Evolutionary conservation across 331 rosid species (phyloP), one percentile per base, ranked within the genome.

Genomic region (Malus hybrid): DNA sequence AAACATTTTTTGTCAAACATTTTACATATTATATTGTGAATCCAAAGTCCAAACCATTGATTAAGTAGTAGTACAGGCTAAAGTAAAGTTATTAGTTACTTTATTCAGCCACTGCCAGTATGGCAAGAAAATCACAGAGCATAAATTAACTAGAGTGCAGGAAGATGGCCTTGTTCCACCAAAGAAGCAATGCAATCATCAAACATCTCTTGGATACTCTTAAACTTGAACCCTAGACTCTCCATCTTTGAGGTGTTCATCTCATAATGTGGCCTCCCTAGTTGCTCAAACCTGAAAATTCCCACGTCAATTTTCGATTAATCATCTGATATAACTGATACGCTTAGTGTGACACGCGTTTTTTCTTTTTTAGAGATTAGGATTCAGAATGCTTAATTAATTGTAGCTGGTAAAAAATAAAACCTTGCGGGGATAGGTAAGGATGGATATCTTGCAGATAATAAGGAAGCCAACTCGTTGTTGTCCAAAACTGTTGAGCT

Each of bases 141-240:
- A 44, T 19, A 10, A 6, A 32, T 72, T 76, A 48, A 62, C 10
- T 28, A 69, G n/a, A 50, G 29, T n/a, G 75, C 36, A 82, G 83
- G 46, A 62, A 80, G 86, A 73, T 82, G 80, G 57, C 85, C 86
- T 69, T 79, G 84, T 61, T 86, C 87, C 80, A 86, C 83, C 63
- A 93, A 78, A 5, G 93, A 91, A 24, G 87, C 87, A 73, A 93
- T 67, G 79, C 93, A 87, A 39, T 93, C 98, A 73, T 91, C 89
- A 65, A 93, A 91, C 96, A 91, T 93, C 72, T 91, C 94, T 70
- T 88, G 78, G 29, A 90, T 61, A 16, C 88, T 60, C 84, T 85
- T 91, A 62, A 91, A 93, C 86, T 86, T 69, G 72, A 91, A 76
- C 60, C 98, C 97, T 6, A 87, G 48, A 42, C 80, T 85, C 83